Base-by-base conservation (phyloP, 2,329 filamentous ascomycete species). In the Cordyceps tenuipes region DNA sequence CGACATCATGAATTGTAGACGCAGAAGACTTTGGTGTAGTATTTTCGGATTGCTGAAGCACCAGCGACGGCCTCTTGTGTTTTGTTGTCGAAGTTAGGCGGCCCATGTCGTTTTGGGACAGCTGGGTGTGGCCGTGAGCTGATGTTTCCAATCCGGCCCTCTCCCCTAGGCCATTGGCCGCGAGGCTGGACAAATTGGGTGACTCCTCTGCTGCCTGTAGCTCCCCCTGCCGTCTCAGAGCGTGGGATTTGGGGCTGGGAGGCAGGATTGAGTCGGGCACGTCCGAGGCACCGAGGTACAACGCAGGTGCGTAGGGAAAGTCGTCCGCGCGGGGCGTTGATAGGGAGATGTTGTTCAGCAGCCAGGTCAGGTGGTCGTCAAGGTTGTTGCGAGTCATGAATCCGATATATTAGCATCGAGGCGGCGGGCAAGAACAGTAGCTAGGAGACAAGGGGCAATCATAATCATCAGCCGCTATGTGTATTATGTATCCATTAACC, bases 351-450 rank as follows among this genome's bases (percentile, higher is more conserved):
- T 81, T 79, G 66, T 75, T 75, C 66, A 83, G 68, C 67, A 85
- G 75, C 82, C 82, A 85, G 66, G 79, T 74, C 66, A 85, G 73
- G 69, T 85, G 80, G 68, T 81, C 77, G 66, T 72, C 70, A 62
- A 85, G 76, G 68, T 85, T 85, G 73, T 84, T 83, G 69, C 79
- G 80, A 75, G 82, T 85, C 82, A 85, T 85, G 75, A 79, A 80
- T 75, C 69, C 76, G 72, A 71, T 41, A 41, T 8, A 4, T 52
- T 56, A 50, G 44, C 51, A 54, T 44, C 43, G n/a, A 41, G 23
- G 26, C 29, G 21, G 29, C 17, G 43, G 21, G 44, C 5, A 8
- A 31, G 34, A 39, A n/a, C 6, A 15, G 34, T 13, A 31, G 9
- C 13, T n/a, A 13, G n/a, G 31, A 15, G 23, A 49, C 50, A 54